Percentiles rank a stretch among this genome's conserved stretches.
These are phyloP conservation scores for Barbatosphaeria neglecta DNA, from an alignment of 495 filamentous ascomycete species.

Conservation along the genomic window DNA sequence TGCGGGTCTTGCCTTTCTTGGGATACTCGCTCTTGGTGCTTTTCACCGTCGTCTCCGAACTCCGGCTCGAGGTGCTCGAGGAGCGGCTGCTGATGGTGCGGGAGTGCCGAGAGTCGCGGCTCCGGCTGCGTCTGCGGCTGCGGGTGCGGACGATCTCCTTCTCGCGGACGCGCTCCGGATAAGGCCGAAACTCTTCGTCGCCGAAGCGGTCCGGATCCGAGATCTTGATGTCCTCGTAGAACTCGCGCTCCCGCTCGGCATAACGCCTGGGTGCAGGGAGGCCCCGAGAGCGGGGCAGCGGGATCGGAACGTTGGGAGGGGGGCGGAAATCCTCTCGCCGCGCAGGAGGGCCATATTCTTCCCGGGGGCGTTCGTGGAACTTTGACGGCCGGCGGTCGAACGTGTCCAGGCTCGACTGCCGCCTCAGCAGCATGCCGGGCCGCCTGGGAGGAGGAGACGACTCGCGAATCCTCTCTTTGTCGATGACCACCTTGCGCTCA, in stretches of 20 bases:
- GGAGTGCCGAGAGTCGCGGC: conserved; percentile 15
- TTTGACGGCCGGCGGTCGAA: conserved; percentile 39
- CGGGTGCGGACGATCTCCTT: conserved; percentile 32
- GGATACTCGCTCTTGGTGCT: conserved; percentile 50
- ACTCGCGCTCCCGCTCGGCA: conserved; percentile 39
- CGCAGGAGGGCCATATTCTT: conserved; percentile 33
- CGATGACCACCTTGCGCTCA: conserved; percentile 19
- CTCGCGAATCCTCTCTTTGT: conserved; percentile 23
- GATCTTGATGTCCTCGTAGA: conserved; percentile 50
- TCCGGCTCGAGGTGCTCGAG: conserved; percentile 32
- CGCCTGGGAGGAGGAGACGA: conserved; percentile 22
- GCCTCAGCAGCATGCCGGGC: conserved; percentile 17
- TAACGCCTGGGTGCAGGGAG: conserved; percentile 37
- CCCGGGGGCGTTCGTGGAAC: conserved; percentile 29
- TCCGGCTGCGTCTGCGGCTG: conserved; percentile 21
- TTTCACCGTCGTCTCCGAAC: conserved; percentile 25
- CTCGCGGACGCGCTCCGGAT: conserved; percentile 43
- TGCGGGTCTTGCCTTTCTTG: conserved; percentile 78
- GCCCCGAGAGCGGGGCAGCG: conserved; percentile 35
- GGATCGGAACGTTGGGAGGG: conserved; percentile 40
- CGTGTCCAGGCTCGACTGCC: conserved; percentile 36
- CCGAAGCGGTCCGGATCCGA: conserved; percentile 55
- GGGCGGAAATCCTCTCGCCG: conserved; percentile 26
- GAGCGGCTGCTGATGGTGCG: conserved; percentile 19
- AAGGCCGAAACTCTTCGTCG: conserved; percentile 54